Percentiles rank a stretch among this genome's conserved stretches.
These are phyloP conservation scores for Setomelanomma holmii DNA, from an alignment of 2,329 filamentous ascomycete genomes.

Conservation along the genomic window DNA sequence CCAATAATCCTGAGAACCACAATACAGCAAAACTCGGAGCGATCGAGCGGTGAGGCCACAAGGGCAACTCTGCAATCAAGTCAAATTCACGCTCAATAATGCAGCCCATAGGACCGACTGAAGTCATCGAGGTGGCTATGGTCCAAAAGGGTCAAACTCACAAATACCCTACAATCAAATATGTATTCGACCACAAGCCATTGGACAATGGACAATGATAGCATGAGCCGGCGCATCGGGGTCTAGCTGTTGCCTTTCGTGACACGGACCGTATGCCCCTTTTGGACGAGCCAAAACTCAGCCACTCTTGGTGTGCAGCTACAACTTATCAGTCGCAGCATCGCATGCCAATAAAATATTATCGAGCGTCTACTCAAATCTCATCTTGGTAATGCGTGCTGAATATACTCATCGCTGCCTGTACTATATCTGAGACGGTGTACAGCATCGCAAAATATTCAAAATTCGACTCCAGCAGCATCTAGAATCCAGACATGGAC, in stretches of 20 bases:
- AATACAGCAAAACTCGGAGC: constrained; percentile 6
- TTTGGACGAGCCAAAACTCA: not conserved
- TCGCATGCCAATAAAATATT: too few species aligned
- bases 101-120: too few species aligned
- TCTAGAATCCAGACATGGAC: too few species aligned
- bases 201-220: not conserved
- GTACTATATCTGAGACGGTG: too few species aligned
- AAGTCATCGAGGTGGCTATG: too few species aligned
- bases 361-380: too few species aligned
- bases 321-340: too few species aligned
- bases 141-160: not conserved
- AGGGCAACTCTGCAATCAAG: not conserved
- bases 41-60: not conserved
- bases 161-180: not conserved
- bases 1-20: constrained; percentile 15
- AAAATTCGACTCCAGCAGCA: too few species aligned
- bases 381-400: too few species aligned
- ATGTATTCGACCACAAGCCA: not conserved
- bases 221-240: not conserved
- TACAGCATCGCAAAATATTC: too few species aligned
- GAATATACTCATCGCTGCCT: too few species aligned
- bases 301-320: not conserved
- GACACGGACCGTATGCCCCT: not conserved
- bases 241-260: not conserved
- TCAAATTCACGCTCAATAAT: too few species aligned